Evolutionary conservation across 495 filamentous ascomycete species (phyloP).

Genomic region (Podospora appendiculata): DNA sequence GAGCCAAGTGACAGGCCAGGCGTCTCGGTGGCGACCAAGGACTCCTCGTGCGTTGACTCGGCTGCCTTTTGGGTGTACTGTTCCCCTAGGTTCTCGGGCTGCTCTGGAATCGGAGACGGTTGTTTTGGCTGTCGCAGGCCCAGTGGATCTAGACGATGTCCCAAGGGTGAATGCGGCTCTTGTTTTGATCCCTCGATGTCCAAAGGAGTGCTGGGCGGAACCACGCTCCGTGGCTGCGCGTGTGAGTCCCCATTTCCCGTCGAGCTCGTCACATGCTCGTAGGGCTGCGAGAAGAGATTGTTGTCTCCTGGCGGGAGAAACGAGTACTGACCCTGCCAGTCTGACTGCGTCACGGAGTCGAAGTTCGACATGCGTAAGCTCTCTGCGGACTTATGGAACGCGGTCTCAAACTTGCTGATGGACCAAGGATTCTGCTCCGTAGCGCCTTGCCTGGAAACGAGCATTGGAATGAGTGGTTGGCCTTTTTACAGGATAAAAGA

Average conservation of each 20-base stretch:
- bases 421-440: constrained; percentile 53
- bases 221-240: constrained; percentile 33
- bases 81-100: constrained; percentile 27
- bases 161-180: constrained; percentile 25
- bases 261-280: constrained; percentile 37
- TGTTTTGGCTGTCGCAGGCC: constrained; percentile 38
- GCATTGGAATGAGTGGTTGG: constrained; percentile 43
- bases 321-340: constrained; percentile 52
- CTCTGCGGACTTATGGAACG: constrained; percentile 41
- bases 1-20: constrained; percentile 32
- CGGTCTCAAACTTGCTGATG: constrained; percentile 47
- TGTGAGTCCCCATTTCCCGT: constrained; percentile 33
- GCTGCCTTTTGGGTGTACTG: constrained; percentile 31
- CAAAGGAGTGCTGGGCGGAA: constrained; percentile 26
- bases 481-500: constrained; percentile 6
- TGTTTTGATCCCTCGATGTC: constrained; percentile 26
- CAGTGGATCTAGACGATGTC: constrained; percentile 36
- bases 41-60: constrained; percentile 36
- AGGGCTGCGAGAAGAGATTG: constrained; percentile 39
- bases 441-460: constrained; percentile 50
- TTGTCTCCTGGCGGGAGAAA: constrained; percentile 45
- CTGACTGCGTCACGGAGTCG: constrained; percentile 48
- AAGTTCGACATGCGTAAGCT: constrained; percentile 54
- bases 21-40: constrained; percentile 32
- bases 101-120: constrained; percentile 31